Percentiles rank a stretch among this genome's conserved stretches.
These are phyloP conservation scores for Mucuna pruriens DNA, from an alignment of 306 rosid species.

Conservation along the genomic window DNA sequence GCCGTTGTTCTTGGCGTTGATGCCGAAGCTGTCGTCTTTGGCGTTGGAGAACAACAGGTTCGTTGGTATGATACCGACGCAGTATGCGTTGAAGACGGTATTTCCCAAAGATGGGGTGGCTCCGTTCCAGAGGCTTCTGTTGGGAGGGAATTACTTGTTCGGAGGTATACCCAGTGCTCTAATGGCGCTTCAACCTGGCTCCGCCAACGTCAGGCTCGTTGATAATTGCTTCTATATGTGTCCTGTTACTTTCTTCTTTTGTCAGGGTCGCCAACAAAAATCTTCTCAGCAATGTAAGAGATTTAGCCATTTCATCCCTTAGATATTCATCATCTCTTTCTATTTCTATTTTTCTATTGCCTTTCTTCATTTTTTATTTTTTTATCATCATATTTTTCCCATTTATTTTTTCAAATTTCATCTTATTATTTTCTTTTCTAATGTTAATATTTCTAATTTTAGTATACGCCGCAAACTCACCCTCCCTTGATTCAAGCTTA, in stretches of 20 bases:
- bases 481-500: no score
- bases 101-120: slow-evolving; percentile 55
- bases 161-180: slow-evolving; percentile 75
- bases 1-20: slow-evolving; percentile 60
- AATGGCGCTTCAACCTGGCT: slow-evolving; percentile 56
- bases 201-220: slow-evolving; percentile 65
- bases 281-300: slow-evolving; percentile 50
- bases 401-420: no score
- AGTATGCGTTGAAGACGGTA: slow-evolving; percentile 70
- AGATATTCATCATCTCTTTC: no score
- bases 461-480: no score
- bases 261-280: slow-evolving; percentile 80
- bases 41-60: slow-evolving; percentile 75
- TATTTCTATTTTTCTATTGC: no score
- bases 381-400: no score
- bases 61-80: slow-evolving; percentile 72
- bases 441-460: no score
- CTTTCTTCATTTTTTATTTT: no score
- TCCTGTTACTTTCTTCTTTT: slow-evolving; percentile 71
- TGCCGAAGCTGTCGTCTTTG: slow-evolving; percentile 81
- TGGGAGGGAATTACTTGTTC: slow-evolving; percentile 72
- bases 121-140: slow-evolving; percentile 63
- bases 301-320: slow-evolving; percentile 56
- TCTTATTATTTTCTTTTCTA: no score
- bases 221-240: slow-evolving; percentile 77